phyloP scores from a whole-genome alignment of 345 rosid genomes.

The Geranium rotundifolium region DNA sequence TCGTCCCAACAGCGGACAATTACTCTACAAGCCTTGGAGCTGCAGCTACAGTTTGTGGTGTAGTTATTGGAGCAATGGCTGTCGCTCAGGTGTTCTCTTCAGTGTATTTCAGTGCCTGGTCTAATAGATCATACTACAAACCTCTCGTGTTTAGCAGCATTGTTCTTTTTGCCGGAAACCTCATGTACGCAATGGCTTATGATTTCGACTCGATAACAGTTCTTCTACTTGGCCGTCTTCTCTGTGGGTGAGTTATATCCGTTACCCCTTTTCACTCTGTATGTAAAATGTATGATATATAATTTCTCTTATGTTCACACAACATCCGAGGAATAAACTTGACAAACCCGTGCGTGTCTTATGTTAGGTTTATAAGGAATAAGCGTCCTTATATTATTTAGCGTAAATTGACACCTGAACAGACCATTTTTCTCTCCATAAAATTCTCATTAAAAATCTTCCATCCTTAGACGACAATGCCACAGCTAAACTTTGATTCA shows the following conservation, averaged over 20 bases:
- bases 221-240: constrained; percentile 82
- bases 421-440: background rate
- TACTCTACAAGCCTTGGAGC: constrained; percentile 90
- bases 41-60: constrained; percentile 95
- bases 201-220: constrained; percentile 61
- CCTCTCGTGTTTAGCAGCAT: constrained; percentile 96
- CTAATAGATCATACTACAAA: constrained; percentile 85
- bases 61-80: constrained; percentile 98
- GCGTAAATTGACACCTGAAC: background rate
- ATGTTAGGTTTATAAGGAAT: background rate
- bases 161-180: constrained; percentile 68
- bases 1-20: constrained; percentile 94
- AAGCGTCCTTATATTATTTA: background rate
- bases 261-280: background rate
- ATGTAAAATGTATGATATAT: background rate
- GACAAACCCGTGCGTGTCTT: background rate
- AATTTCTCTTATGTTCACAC: background rate
- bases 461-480: background rate
- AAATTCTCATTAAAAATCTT: background rate
- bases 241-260: constrained; percentile 72
- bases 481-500: background rate
- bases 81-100: constrained; percentile 95
- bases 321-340: background rate
- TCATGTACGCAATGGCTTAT: constrained; percentile 84
- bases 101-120: constrained; percentile 96